Base-by-base conservation (phyloP, 306 rosid species). In the Purshia tridentata region DNA sequence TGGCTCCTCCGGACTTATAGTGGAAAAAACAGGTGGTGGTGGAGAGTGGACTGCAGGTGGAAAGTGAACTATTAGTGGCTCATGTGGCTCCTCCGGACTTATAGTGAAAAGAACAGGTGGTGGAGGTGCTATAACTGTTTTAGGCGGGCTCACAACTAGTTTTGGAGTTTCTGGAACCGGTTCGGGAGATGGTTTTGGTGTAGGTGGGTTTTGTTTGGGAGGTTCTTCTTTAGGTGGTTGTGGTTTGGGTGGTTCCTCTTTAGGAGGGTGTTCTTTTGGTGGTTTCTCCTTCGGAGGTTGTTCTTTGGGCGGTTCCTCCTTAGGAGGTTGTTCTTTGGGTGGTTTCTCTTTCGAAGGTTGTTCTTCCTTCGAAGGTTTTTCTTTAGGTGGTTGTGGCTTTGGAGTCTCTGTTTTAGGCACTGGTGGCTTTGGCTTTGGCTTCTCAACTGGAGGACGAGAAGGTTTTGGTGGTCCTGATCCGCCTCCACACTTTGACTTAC, bases 401-500 rank as follows among this genome's bases (percentile, higher is more conserved):
- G 47, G 47, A 2, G 47, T 44, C 29, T 23, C 2, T 44, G 66
- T 46, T 7, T 22, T 35, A 23, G 29, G 29, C 2, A 23, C 29
- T 23, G 29, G 29, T 23, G 29, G 29, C 29, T 23, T 23, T 1
- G 29, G 29, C 22, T 1, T 39, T 15, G 84, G 80, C 52, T 76
- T 77, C 20, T 60, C 66, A 60, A 60, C 47, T n/a, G 1, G 46
- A 48, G 79, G 66, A 4, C 53, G 41, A 23, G 19, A 58, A 5
- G 82, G 73, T 39, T 72, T 65, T 44, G 76, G 5, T 1, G 74
- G 71, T 3, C 56, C 4, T 0, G 80, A 39, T 9, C 72, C 72
- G 14, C 66, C 81, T 13, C 87, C 82, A 72, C 98, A 93, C 52
- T 70, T 76, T 4, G 76, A 66, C 85, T 89, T 89, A 75, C 87